These are phyloP conservation scores for Boletus rex-veris DNA, from an alignment of 768 basidiomycete species.

Conservation along the genomic window DNA sequence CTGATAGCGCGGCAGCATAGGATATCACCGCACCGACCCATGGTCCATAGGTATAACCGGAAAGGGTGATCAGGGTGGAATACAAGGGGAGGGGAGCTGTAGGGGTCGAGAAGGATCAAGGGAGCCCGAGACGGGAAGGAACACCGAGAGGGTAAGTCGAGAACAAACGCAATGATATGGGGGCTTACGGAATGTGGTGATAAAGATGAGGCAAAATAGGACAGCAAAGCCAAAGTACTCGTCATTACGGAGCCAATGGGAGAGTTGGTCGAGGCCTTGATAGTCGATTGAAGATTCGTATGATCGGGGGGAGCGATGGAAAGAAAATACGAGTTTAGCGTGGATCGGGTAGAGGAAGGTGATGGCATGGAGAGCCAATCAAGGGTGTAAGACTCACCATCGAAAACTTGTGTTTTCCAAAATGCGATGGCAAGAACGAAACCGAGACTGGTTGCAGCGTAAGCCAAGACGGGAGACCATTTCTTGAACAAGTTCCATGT, in stretches of 20 bases:
- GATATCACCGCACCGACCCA: constrained; percentile 84
- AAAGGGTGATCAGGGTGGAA: constrained; percentile 88
- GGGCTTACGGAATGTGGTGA: constrained; percentile 82
- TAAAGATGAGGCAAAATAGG: constrained; percentile 78
- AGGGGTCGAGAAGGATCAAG: constrained; percentile 7
- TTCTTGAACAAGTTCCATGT: constrained; percentile 61
- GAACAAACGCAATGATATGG: constrained; percentile 2
- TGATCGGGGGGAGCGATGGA: neutral
- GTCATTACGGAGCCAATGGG: constrained; percentile 72
- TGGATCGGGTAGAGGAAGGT: neutral
- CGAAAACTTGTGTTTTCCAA: constrained; percentile 79
- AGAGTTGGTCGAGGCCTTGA: constrained; percentile 77
- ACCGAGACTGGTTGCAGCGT: constrained; percentile 70
- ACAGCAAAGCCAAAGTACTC: constrained; percentile 71
- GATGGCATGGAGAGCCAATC: no score
- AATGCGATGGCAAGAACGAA: constrained; percentile 81
- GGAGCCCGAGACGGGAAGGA: constrained; percentile 4
- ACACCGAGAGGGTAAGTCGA: constrained; percentile 10
- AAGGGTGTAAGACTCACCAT: constrained; percentile 52
- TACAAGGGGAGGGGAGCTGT: constrained; percentile 88
- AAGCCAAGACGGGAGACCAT: constrained; percentile 76
- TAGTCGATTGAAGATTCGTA: neutral
- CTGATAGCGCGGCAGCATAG: constrained; percentile 80
- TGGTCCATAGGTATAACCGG: constrained; percentile 87
- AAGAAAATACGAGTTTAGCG: constrained; percentile 2